These are phyloP conservation scores for Selaginella tamariscina DNA, from an alignment of 75 land plant genomes.

Conservation along the genomic window DNA sequence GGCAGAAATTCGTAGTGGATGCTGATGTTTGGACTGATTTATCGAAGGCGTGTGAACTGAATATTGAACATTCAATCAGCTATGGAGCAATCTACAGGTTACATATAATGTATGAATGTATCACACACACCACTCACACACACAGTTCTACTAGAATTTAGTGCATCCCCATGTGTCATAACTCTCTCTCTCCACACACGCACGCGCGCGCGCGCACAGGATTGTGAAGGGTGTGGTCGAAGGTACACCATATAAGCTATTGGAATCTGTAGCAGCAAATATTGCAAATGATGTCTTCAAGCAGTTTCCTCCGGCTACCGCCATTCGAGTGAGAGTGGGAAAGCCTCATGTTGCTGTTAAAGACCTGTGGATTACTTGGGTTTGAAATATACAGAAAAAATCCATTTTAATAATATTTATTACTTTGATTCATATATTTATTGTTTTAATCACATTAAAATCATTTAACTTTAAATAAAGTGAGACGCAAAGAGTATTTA, in stretches of 20 bases:
- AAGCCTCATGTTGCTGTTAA: slow-evolving; percentile 86
- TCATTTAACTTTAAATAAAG: no score
- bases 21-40: slow-evolving; percentile 77
- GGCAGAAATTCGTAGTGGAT: slow-evolving; percentile 65
- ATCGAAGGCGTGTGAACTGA: slow-evolving; percentile 42
- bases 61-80: slow-evolving; percentile 50
- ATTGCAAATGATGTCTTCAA: slow-evolving; percentile 44
- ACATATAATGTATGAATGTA: neutral
- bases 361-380: slow-evolving; percentile 68
- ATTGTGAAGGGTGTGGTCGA: slow-evolving; percentile 53
- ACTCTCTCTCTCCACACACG: neutral
- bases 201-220: slow-evolving; percentile 16
- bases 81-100: slow-evolving; percentile 61
- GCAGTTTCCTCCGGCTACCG: slow-evolving; percentile 37
- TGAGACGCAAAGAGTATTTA: no score
- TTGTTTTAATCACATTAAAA: no score
- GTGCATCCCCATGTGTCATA: no score
- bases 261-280: slow-evolving; percentile 63
- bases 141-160: no score
- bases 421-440: no score
- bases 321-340: slow-evolving; percentile 59
- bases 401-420: no score
- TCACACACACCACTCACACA: neutral
- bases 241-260: slow-evolving; percentile 49
- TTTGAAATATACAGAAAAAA: no score